Evolutionary conservation across 768 basidiomycete species (phyloP).

Genomic region (Termitomyces sp.): DNA sequence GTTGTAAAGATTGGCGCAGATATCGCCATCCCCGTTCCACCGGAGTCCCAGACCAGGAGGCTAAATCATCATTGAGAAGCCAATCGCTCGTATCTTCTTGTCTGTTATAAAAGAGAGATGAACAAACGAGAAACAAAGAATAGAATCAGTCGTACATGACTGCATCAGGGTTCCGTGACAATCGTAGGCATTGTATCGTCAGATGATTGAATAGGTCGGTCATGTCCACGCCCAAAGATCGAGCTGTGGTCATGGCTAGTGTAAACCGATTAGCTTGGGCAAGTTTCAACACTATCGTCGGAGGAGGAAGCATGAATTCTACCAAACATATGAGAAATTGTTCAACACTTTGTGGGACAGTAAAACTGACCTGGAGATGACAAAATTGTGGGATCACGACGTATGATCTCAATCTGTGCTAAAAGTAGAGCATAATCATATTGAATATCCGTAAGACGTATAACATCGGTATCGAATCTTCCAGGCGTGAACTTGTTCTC

Average conservation of each 20-base stretch:
- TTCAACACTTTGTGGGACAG: neutral
- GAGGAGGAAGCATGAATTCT: conserved; percentile 55
- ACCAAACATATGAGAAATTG: neutral
- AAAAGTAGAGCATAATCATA: conserved; percentile 74
- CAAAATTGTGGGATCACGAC: conserved; percentile 58
- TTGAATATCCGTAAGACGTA: conserved; percentile 76
- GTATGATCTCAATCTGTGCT: conserved; percentile 73
- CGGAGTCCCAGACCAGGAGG: conserved; percentile 80
- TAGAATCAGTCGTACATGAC: conserved; percentile 44
- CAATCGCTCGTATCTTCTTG: conserved; percentile 74
- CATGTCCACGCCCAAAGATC: conserved; percentile 80
- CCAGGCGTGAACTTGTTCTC: conserved; percentile 63
- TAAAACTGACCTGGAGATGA: conserved; percentile 58
- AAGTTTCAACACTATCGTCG: conserved; percentile 72
- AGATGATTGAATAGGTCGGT: conserved; percentile 78
- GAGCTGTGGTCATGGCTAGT: conserved; percentile 73
- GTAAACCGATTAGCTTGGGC: conserved; percentile 79
- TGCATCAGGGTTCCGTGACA: conserved; percentile 60
- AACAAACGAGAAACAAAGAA: conserved; percentile 7
- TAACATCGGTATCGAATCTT: conserved; percentile 70
- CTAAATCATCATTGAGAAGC: conserved; percentile 77
- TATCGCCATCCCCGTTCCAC: conserved; percentile 86
- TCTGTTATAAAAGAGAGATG: conserved; percentile 33
- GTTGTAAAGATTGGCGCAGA: conserved; percentile 73
- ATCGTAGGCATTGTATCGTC: conserved; percentile 72